Conservation (phyloP, 2,329 filamentous ascomycete species). For the Ambrosiella cleistominuta region DNA sequence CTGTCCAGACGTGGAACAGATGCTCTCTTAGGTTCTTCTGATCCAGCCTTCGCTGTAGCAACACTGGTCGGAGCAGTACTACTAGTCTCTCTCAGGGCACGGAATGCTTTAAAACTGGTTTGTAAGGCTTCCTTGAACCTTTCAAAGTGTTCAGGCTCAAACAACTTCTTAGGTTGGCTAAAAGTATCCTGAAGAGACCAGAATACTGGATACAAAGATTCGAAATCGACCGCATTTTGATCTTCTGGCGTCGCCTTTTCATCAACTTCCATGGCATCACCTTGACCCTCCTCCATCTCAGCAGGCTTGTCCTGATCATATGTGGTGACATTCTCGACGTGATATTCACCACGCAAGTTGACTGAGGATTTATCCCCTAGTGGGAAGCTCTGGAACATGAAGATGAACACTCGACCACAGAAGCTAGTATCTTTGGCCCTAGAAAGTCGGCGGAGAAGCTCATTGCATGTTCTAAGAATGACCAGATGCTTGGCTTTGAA, state of each 20-base stretch:
- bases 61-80: conserved; percentile 31
- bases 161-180: conserved; percentile 72
- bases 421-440: conserved; percentile 93
- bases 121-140: conserved; percentile 67
- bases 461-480: conserved; percentile 87
- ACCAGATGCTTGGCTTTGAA: conserved; percentile 73
- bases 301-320: conserved; percentile 44
- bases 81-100: conserved; percentile 31
- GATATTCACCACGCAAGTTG: conserved; percentile 88
- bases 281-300: conserved; percentile 17
- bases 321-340: conserved; percentile 81
- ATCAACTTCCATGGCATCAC: conserved; percentile 46
- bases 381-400: conserved; percentile 94
- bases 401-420: conserved; percentile 94
- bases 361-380: conserved; percentile 94
- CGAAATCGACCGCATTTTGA: conserved; percentile 29
- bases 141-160: conserved; percentile 52
- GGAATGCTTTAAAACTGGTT: conserved; percentile 40
- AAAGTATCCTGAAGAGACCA: conserved; percentile 89
- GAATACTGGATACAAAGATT: conserved; percentile 73
- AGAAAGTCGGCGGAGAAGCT: conserved; percentile 82
- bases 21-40: conserved; percentile 30
- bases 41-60: conserved; percentile 29
- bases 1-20: not conserved
- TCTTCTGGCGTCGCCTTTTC: conserved; percentile 29